These are phyloP conservation scores for Colletotrichum sp. DNA, from an alignment of 2,329 filamentous ascomycete species.

Conservation along the genomic window DNA sequence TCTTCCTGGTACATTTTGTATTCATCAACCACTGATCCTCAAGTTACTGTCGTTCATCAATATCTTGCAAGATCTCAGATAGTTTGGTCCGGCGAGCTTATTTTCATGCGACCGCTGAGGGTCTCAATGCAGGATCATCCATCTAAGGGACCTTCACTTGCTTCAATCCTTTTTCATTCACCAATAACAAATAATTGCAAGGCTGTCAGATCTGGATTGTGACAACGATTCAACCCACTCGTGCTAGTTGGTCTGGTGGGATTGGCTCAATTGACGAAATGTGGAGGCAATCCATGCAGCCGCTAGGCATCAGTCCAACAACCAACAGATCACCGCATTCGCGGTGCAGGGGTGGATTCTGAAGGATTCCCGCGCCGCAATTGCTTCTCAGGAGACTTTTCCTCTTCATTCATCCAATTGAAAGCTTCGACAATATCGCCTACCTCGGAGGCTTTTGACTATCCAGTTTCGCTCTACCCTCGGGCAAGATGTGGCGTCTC, in stretches of 20 bases:
- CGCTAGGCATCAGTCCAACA: background rate
- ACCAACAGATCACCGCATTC: background rate
- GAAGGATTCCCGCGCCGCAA: background rate
- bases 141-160: background rate
- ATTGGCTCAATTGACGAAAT: background rate
- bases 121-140: background rate
- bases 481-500: background rate
- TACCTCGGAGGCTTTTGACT: background rate
- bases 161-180: accelerated
- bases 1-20: background rate
- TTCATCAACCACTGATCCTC: accelerated
- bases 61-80: too few relatives aligned
- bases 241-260: background rate
- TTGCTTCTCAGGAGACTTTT: background rate
- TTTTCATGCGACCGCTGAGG: background rate
- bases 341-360: background rate
- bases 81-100: too few relatives aligned
- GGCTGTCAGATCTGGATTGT: background rate
- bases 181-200: background rate
- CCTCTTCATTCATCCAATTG: background rate
- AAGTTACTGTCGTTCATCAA: accelerated
- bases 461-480: background rate
- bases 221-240: background rate
- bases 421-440: accelerated
- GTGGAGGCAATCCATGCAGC: background rate